Conservation (phyloP, 352 stramenopile genomes). For the Pythium guiyangense region DNA sequence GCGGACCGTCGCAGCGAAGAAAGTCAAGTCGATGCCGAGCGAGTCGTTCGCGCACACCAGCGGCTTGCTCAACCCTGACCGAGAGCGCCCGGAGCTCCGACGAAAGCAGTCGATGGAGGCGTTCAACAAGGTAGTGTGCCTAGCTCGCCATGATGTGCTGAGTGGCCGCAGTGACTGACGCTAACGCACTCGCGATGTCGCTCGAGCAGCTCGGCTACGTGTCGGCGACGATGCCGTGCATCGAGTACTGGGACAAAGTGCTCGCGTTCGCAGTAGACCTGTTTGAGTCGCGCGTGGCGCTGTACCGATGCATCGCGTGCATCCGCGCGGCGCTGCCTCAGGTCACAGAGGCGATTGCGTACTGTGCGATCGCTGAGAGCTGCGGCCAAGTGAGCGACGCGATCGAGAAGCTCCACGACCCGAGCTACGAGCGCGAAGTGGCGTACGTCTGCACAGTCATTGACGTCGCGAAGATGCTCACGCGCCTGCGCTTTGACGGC, state of each 20-base stretch:
- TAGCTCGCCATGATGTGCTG: background rate
- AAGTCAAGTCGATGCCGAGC: slow-evolving; percentile 13
- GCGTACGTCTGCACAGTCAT: slow-evolving; percentile 49
- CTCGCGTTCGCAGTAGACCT: slow-evolving; percentile 35
- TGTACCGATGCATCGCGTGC: slow-evolving; percentile 36
- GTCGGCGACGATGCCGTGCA: slow-evolving; percentile 35
- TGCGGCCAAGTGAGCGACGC: slow-evolving; percentile 40
- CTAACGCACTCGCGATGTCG: background rate
- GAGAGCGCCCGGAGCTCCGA: slow-evolving; percentile 38
- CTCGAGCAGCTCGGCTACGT: slow-evolving; percentile 48
- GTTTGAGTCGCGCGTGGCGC: slow-evolving; percentile 35
- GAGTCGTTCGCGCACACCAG: slow-evolving; percentile 19
- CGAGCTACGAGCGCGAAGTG: slow-evolving; percentile 53
- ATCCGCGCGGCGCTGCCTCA: slow-evolving; percentile 38
- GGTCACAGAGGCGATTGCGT: slow-evolving; percentile 45
- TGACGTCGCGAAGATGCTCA: slow-evolving; percentile 30
- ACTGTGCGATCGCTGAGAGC: slow-evolving; percentile 54
- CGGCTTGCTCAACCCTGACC: slow-evolving; percentile 40
- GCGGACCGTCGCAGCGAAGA: slow-evolving; percentile 1
- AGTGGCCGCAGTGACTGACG: background rate
- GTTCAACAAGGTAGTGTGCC: slow-evolving; percentile 32
- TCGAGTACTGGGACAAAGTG: slow-evolving; percentile 58
- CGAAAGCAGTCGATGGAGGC: slow-evolving; percentile 64
- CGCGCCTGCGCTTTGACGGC: slow-evolving; percentile 16
- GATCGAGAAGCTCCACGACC: slow-evolving; percentile 47